These are phyloP conservation scores for Lolium perenne DNA, from an alignment of 176 grass and related monocot species.

Conservation along the genomic window DNA sequence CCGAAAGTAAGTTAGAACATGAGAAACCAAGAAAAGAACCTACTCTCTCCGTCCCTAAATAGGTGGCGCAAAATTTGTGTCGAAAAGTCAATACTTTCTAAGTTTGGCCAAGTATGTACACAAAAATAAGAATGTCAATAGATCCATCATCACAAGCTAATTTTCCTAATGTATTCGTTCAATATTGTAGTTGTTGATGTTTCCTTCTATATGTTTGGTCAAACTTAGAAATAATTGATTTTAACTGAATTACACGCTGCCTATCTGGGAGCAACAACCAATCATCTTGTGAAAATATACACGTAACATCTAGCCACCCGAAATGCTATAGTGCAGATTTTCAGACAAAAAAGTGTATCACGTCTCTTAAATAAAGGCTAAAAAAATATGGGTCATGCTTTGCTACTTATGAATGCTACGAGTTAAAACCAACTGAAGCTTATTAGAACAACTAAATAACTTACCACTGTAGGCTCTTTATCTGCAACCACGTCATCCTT, in stretches of 20 bases:
- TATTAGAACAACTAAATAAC: slow-evolving; percentile 38
- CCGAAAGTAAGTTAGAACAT: not conserved
- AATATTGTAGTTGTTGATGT: too few relatives aligned
- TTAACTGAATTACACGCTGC: too few relatives aligned
- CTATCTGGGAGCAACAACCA: not conserved
- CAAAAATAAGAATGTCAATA: too few relatives aligned
- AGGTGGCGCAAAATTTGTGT: too few relatives aligned
- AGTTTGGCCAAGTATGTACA: too few relatives aligned
- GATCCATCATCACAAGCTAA: too few relatives aligned
- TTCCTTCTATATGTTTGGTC: too few relatives aligned
- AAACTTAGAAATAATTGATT: too few relatives aligned
- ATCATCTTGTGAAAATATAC: slow-evolving; percentile 18
- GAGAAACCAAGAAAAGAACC: not conserved
- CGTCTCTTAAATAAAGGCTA: too few relatives aligned
- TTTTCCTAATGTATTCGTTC: too few relatives aligned
- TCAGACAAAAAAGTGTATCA: not conserved
- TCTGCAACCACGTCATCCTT: slow-evolving; percentile 68
- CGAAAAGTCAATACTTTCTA: too few relatives aligned
- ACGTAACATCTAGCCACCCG: not conserved
- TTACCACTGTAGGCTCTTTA: slow-evolving; percentile 77
- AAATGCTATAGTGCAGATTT: not conserved
- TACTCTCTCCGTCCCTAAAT: not conserved
- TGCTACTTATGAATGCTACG: not conserved
- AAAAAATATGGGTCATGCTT: not conserved
- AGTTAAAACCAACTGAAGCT: not conserved